Evolutionary conservation across 1,284 basidiomycete species (phyloP).

Genomic region (Ganoderma boninense): DNA sequence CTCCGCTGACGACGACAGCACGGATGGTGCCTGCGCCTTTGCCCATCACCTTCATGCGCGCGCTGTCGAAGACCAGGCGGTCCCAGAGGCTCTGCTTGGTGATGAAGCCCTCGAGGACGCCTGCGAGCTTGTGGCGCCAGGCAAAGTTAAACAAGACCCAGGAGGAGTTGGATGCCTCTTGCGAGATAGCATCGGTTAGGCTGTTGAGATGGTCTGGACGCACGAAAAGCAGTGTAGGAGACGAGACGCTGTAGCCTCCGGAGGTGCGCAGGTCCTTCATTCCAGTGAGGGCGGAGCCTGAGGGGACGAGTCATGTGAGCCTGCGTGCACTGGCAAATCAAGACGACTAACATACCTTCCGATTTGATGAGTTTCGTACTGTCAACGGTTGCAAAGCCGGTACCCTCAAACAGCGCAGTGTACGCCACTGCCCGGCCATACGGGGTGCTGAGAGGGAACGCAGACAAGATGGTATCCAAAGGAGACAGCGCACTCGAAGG

Average conservation of each 20-base stretch:
- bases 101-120: constrained; percentile 71
- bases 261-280: constrained; percentile 58
- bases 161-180: constrained; percentile 60
- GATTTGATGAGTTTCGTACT: constrained; percentile 60
- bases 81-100: constrained; percentile 84
- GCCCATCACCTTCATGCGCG: constrained; percentile 66
- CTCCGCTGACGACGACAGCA: constrained; percentile 69
- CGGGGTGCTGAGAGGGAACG: constrained; percentile 70
- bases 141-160: constrained; percentile 64
- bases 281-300: constrained; percentile 34
- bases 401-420: constrained; percentile 76
- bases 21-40: constrained; percentile 66
- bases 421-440: constrained; percentile 80
- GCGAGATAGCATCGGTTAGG: constrained; percentile 58
- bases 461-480: constrained; percentile 78
- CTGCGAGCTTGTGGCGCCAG: constrained; percentile 77
- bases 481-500: constrained; percentile 66
- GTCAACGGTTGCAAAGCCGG: constrained; percentile 70
- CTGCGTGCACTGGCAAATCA: neutral
- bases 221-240: constrained; percentile 72
- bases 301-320: neutral
- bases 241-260: constrained; percentile 62
- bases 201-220: constrained; percentile 65
- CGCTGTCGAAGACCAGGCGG: constrained; percentile 71
- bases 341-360: constrained; percentile 38